Base-by-base conservation (phyloP, 225 moss, liverwort and hornwort genomes). In the Marchantia polymorpha region DNA sequence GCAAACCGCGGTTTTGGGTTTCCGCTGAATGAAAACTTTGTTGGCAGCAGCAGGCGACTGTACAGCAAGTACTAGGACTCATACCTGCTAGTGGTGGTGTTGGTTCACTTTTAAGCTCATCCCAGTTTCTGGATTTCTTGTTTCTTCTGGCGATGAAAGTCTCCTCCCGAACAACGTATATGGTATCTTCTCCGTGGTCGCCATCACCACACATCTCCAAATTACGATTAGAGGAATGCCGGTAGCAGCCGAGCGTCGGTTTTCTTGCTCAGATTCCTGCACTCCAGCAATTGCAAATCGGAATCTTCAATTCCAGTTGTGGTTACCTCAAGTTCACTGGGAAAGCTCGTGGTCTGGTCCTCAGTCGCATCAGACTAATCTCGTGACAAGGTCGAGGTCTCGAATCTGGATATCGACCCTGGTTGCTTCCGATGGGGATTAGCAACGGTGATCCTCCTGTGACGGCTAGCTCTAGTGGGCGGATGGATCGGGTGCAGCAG, bases 401-500 rank as follows among this genome's bases (percentile, higher is more conserved):
- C 7, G 25, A 64, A 64, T 64, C 64, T 23, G 64, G 65, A n/a
- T 65, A 27, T 65, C 65, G 29, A 27, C 27, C 26, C 10, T 26
- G 29, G 64, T 64, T 26, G 6, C 15, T 27, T 29, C 65, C 47
- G 29, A 75, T 75, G 74, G 74, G 74, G 23, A 56, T 6, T 39
- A 75, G 74, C 56, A 58, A 56, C 16, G 74, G 56, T 17, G 74
- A 75, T 17, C 74, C 74, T 31, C 73, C 52, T n/a, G 73, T 53
- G 23, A 73, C 48, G 52, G 52, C 51, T 51, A 77, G 77, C 64
- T 64, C 77, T 27, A 77, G 77, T 65, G 77, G 77, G 63, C 77
- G 77, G 15, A 25, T 63, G 77, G 77, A 77, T 47, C 63, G 77
- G 50, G 77, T 77, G 77, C 77, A 77, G 64, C 31, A 65, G 17